These are phyloP conservation scores for Penicillium psychrofluorescens DNA, from an alignment of 495 filamentous ascomycete species.

Conservation along the genomic window DNA sequence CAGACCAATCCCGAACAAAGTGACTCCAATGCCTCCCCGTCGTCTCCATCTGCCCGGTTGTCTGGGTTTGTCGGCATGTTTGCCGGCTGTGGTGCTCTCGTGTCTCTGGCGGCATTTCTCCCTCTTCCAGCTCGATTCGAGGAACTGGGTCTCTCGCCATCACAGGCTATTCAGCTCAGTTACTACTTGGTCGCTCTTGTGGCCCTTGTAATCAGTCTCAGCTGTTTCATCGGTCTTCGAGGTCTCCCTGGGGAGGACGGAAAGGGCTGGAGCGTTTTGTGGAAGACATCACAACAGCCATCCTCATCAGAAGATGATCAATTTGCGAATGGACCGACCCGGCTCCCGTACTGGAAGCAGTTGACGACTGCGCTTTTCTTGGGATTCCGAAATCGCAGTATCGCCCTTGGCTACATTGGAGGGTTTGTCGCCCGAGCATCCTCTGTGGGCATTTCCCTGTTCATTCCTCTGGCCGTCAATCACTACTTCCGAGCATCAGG, in stretches of 20 bases:
- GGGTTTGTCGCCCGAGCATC: constrained; percentile 93
- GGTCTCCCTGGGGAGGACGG: constrained; percentile 68
- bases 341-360: constrained; percentile 28
- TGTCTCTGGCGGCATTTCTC: constrained; percentile 75
- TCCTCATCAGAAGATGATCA: background rate
- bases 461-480: constrained; percentile 88
- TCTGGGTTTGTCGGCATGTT: constrained; percentile 89
- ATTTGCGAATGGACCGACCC: background rate
- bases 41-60: constrained; percentile 51
- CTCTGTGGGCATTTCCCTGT: constrained; percentile 91
- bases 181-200: constrained; percentile 77
- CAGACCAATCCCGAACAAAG: constrained; percentile 20
- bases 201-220: constrained; percentile 62
- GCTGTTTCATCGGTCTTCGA: constrained; percentile 75
- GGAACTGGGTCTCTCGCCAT: constrained; percentile 55
- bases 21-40: constrained; percentile 3
- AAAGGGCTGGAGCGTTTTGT: constrained; percentile 55
- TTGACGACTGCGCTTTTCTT: constrained; percentile 60
- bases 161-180: constrained; percentile 63
- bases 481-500: constrained; percentile 78
- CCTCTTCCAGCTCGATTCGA: constrained; percentile 77
- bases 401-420: constrained; percentile 82
- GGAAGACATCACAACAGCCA: constrained; percentile 6
- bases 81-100: constrained; percentile 83
- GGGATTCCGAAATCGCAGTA: constrained; percentile 66